Conservation (phyloP, 495 filamentous ascomycete species). For the Aspergillus asperescens region DNA sequence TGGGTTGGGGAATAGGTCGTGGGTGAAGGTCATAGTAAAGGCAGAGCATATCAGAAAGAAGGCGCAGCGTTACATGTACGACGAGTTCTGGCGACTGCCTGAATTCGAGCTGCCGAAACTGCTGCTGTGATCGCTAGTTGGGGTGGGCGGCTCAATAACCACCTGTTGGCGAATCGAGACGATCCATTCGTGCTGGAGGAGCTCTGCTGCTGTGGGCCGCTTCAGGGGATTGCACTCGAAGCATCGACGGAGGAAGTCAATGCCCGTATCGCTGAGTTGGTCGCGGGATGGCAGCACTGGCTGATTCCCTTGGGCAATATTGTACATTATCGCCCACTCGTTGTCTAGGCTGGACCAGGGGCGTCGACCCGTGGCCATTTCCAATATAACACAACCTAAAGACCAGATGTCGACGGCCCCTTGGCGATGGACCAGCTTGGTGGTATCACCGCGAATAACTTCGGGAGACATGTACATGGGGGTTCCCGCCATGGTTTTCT, state of each 20-base stretch:
- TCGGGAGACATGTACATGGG: conserved; percentile 99
- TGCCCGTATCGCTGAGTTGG: conserved; percentile 75
- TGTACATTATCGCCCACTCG: conserved; percentile 99
- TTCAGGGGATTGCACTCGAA: conserved; percentile 80
- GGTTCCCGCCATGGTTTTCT: conserved; percentile 93
- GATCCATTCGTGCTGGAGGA: conserved; percentile 97
- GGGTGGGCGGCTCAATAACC: conserved; percentile 48
- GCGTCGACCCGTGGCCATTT: conserved; percentile 93
- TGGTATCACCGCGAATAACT: conserved; percentile 81
- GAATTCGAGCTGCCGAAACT: conserved; percentile 26
- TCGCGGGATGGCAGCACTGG: conserved; percentile 76
- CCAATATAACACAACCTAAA: conserved; percentile 90
- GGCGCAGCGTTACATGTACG: conserved; percentile 21
- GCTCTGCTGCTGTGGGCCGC: conserved; percentile 76
- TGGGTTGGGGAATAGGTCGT: neutral
- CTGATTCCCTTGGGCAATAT: conserved; percentile 93
- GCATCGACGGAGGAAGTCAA: conserved; percentile 83
- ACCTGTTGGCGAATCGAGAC: conserved; percentile 58
- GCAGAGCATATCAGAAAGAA: neutral
- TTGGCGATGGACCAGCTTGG: conserved; percentile 51
- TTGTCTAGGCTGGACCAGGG: conserved; percentile 98
- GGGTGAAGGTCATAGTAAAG: neutral
- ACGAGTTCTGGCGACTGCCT: conserved; percentile 33
- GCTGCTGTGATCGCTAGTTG: conserved; percentile 36
- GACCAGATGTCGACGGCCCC: conserved; percentile 98